Evolutionary conservation across 2,329 filamentous ascomycete species (phyloP).

Genomic region (Fusarium sororula): DNA sequence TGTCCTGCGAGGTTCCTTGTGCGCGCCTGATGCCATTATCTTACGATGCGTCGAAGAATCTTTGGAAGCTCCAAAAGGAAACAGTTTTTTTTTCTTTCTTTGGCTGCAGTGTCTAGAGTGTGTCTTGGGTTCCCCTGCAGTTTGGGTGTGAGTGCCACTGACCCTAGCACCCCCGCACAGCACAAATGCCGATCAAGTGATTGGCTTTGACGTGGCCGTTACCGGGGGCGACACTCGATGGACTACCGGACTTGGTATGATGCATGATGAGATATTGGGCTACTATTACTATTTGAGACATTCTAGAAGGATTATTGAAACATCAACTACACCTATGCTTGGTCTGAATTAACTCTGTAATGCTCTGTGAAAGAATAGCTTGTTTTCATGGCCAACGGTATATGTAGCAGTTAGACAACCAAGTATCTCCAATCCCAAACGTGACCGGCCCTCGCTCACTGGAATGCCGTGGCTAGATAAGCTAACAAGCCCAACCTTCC

Average conservation of each 20-base stretch:
- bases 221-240: constrained; percentile 13
- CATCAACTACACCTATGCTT: fast-evolving
- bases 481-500: background rate
- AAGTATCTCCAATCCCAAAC: background rate
- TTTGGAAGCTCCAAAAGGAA: background rate
- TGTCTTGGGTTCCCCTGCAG: background rate
- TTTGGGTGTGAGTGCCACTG: background rate
- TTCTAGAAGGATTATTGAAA: background rate
- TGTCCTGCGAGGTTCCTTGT: constrained; percentile 27
- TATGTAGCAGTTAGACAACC: background rate
- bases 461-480: background rate
- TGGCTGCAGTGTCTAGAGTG: background rate
- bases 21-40: constrained; percentile 23
- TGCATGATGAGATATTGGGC: background rate
- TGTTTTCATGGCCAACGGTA: too few species aligned
- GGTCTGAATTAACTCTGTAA: fast-evolving
- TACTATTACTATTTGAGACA: background rate
- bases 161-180: constrained; percentile 3
- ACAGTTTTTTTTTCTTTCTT: background rate
- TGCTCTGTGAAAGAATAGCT: fast-evolving
- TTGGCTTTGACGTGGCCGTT: constrained; percentile 16
- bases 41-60: background rate
- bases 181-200: constrained; percentile 7
- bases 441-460: background rate
- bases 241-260: background rate